These are phyloP conservation scores for Plectranthus barbatus DNA, from an alignment of 257 asterid species.

Conservation along the genomic window DNA sequence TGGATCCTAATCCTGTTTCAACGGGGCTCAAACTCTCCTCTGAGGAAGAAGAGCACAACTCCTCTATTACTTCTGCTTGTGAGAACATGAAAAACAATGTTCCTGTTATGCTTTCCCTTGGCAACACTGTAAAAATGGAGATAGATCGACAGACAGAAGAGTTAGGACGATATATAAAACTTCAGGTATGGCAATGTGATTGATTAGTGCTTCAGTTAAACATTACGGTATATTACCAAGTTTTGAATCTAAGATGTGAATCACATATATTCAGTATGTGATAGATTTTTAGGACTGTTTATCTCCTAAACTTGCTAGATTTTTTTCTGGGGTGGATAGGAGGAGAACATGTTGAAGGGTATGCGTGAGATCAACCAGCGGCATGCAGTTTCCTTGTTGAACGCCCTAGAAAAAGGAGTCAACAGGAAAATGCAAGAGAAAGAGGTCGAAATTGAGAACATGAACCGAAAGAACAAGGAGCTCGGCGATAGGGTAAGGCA, in stretches of 20 bases:
- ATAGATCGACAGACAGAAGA: conserved; percentile 51
- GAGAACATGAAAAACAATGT: conserved; percentile 27
- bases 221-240: too few species aligned
- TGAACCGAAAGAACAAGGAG: conserved; percentile 49
- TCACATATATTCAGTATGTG: too few species aligned
- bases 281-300: too few species aligned
- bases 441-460: conserved; percentile 44
- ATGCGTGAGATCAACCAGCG: conserved; percentile 40
- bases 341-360: conserved; percentile 47
- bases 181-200: conserved; percentile 74
- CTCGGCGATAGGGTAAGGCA: conserved; percentile 46
- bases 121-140: conserved; percentile 37
- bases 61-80: conserved; percentile 37
- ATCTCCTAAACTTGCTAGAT: too few species aligned
- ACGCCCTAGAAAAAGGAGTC: conserved; percentile 40
- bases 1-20: conserved; percentile 51
- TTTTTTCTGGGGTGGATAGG: too few species aligned
- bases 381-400: conserved; percentile 44
- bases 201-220: too few species aligned
- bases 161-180: conserved; percentile 36
- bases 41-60: conserved; percentile 51
- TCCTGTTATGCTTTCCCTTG: conserved; percentile 25
- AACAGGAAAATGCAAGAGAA: conserved; percentile 44
- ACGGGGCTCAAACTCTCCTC: conserved; percentile 58
- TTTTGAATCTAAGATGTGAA: too few species aligned